A percentile compares a stretch with the other conserved stretches of the same genome.
phyloP scores from a whole-genome alignment of 2,329 filamentous ascomycete genomes.

The Capronia americana region DNA sequence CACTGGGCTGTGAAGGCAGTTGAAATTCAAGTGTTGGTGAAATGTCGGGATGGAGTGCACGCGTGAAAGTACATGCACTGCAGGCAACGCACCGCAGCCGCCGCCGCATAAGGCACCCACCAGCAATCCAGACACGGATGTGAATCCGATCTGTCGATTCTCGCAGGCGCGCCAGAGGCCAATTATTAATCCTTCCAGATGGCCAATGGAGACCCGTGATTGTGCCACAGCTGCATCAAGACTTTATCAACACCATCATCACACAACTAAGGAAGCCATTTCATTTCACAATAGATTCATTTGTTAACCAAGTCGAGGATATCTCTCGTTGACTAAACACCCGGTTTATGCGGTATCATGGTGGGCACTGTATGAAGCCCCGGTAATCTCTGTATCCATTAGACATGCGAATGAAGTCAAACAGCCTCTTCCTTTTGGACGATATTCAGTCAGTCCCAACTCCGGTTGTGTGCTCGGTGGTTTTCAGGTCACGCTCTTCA shows the following conservation, averaged over 20 bases:
- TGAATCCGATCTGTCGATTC: conserved; percentile 11
- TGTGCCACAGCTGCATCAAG: neutral
- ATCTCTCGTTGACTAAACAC: conserved; percentile 8
- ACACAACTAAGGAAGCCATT: neutral
- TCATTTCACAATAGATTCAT: neutral
- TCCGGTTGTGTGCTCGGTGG: conserved; percentile 39
- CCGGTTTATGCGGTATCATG: conserved; percentile 35
- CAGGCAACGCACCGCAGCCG: neutral
- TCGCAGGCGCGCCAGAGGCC: neutral
- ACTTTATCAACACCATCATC: neutral
- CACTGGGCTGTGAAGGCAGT: neutral
- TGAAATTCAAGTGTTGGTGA: conserved; percentile 8
- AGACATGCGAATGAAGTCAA: conserved; percentile 14
- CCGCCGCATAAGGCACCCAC: conserved; percentile 5
- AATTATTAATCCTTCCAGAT: neutral
- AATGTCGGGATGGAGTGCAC: conserved; percentile 6
- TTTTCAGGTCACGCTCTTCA: conserved; percentile 39
- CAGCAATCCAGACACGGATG: conserved; percentile 7
- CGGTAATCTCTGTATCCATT: conserved; percentile 15
- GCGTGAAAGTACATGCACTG: conserved; percentile 1
- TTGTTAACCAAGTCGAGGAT: neutral
- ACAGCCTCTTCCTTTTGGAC: conserved; percentile 29
- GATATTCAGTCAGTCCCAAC: conserved; percentile 40
- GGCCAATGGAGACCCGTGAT: neutral
- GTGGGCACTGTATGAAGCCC: conserved; percentile 14